phyloP scores from a whole-genome alignment of 2,329 filamentous ascomycete species.

The Fusarium sp. region DNA sequence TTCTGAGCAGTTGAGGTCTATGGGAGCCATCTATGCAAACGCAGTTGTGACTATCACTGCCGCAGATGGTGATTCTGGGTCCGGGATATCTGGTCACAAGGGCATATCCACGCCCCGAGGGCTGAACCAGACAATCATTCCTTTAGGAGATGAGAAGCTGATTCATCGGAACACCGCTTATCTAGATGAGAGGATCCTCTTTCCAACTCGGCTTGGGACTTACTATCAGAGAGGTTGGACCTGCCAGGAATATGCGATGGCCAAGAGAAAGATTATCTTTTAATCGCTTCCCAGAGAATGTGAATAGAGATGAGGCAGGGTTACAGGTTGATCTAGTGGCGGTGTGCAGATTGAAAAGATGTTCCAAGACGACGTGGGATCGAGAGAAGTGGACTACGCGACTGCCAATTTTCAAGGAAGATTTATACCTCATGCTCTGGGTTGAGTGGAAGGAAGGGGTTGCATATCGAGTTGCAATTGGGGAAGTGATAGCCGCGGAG shows the following conservation, averaged over 20 bases:
- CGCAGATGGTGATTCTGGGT: neutral
- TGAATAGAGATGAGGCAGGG: neutral
- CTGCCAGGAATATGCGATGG: constrained; percentile 3
- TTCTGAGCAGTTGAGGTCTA: neutral
- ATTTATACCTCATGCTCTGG: constrained; percentile 7
- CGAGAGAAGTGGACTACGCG: neutral
- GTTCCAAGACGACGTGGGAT: neutral
- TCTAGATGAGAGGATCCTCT: neutral
- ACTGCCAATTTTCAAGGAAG: neutral
- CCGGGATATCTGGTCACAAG: neutral
- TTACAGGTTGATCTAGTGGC: neutral
- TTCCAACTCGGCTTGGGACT: neutral
- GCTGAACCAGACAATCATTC: neutral
- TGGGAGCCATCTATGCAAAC: constrained; percentile 9
- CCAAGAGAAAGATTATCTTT: neutral
- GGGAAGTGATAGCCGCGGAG: neutral
- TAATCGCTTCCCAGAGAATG: neutral
- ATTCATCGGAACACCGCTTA: accelerated
- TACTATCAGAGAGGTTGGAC: constrained; percentile 19
- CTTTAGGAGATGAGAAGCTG: neutral
- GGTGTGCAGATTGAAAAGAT: neutral
- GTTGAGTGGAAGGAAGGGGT: constrained; percentile 4
- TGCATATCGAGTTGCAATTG: constrained; percentile 2
- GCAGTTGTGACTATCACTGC: neutral
- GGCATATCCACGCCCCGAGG: neutral